A percentile compares a stretch with the other conserved stretches of the same genome.
These are phyloP conservation scores for Colletotrichum caudatum DNA, from an alignment of 2,329 filamentous ascomycete species.

Conservation along the genomic window DNA sequence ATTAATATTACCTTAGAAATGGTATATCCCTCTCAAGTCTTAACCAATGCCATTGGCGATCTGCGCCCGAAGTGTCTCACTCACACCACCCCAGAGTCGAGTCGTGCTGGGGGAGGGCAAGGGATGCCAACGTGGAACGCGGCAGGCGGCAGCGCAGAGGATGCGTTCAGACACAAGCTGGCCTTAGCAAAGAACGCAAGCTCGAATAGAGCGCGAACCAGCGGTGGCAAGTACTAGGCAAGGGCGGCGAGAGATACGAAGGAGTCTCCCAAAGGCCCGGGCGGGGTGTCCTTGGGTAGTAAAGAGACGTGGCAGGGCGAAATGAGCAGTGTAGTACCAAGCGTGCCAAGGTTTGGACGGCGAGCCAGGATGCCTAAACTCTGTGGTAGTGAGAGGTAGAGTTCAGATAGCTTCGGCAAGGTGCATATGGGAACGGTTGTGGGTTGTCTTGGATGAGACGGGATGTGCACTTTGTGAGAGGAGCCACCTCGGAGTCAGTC, in stretches of 20 bases:
- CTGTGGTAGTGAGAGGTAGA: conserved; percentile 20
- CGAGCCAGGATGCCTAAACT: conserved; percentile 24
- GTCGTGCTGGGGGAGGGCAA: conserved; percentile 30
- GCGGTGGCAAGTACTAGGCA: not conserved
- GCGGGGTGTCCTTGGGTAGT: not conserved
- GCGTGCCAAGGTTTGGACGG: conserved; percentile 5
- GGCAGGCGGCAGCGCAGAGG: conserved; percentile 10
- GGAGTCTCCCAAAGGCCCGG: not conserved
- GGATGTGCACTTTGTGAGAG: conserved; percentile 33
- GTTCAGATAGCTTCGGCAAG: conserved; percentile 32
- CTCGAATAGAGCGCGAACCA: not conserved
- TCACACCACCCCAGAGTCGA: conserved; percentile 32
- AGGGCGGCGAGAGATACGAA: conserved; percentile 3
- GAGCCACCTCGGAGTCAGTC: conserved; percentile 14
- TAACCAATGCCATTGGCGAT: conserved; percentile 34
- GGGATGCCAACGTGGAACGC: conserved; percentile 28
- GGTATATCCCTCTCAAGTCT: conserved; percentile 39
- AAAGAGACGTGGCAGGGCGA: conserved; percentile 9
- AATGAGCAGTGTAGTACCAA: conserved; percentile 19
- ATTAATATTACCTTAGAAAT: conserved; percentile 40
- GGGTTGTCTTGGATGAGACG: conserved; percentile 4
- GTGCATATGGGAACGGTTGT: conserved; percentile 18
- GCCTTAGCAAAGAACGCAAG: not conserved
- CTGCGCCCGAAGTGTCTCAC: conserved; percentile 39
- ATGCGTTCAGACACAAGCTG: conserved; percentile 1